Conservation (phyloP, 257 asterid species). For the Rauvolfia tetraphylla region DNA sequence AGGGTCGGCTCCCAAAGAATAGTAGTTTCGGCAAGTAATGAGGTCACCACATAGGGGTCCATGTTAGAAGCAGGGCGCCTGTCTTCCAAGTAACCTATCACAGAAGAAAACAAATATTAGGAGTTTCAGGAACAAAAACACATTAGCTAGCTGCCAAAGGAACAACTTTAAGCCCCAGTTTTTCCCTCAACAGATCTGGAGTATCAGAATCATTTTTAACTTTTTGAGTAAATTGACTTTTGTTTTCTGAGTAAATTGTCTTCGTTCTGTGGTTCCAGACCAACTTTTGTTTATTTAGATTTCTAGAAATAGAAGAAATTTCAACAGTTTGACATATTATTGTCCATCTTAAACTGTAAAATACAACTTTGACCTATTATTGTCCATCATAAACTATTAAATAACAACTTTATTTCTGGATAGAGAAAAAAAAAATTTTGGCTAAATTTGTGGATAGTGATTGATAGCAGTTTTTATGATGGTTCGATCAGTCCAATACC, state of each 20-base stretch:
- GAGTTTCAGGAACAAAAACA: neutral
- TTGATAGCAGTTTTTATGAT: neutral
- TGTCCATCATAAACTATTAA: neutral
- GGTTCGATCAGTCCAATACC: slow-evolving; percentile 35
- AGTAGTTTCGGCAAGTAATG: slow-evolving; percentile 87
- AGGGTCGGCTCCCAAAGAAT: slow-evolving; percentile 89
- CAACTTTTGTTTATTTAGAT: neutral
- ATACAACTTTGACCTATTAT: neutral
- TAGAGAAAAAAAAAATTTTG: too few species aligned
- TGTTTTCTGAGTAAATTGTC: neutral
- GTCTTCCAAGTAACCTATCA: slow-evolving; percentile 88
- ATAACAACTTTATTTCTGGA: neutral
- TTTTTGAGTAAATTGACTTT: too few species aligned
- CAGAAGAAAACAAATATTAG: neutral
- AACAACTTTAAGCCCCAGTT: neutral
- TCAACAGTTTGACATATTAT: neutral
- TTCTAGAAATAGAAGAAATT: neutral
- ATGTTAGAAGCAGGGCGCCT: slow-evolving; percentile 99
- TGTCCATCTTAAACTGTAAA: too few species aligned
- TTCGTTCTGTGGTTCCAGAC: neutral
- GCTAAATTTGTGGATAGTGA: neutral
- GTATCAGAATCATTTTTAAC: neutral
- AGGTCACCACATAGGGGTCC: slow-evolving; percentile 91
- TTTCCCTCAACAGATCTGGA: neutral
- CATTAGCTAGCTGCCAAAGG: neutral